phyloP scores from a whole-genome alignment of 805 yeast species.

The Metschnikowia anglica region DNA sequence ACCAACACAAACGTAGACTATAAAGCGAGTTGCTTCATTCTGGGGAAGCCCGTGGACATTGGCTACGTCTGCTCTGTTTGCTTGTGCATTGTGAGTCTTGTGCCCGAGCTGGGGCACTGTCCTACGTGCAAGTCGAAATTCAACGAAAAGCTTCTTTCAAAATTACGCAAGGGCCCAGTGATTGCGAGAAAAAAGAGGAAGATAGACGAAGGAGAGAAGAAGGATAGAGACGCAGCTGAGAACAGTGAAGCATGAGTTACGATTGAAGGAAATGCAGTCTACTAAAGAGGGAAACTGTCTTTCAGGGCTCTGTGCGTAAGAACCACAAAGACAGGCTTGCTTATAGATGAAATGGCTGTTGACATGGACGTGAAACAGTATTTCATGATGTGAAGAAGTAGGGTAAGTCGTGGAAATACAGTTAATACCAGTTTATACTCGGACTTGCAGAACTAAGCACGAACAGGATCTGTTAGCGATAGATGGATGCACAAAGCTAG shows the following conservation, averaged over 20 bases:
- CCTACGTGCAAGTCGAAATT: constrained; percentile 85
- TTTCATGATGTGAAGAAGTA: too few relatives aligned
- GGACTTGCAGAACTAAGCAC: too few relatives aligned
- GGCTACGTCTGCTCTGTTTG: constrained; percentile 97
- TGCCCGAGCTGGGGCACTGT: constrained; percentile 68
- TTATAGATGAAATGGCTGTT: too few relatives aligned
- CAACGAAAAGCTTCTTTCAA: constrained; percentile 60
- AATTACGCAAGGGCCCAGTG: constrained; percentile 60
- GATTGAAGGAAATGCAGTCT: not conserved
- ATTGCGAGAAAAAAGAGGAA: constrained; percentile 37
- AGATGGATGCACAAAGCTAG: too few relatives aligned
- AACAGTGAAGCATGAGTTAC: not conserved
- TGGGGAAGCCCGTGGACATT: constrained; percentile 86
- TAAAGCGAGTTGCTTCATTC: constrained; percentile 88
- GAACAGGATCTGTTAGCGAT: too few relatives aligned
- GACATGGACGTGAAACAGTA: too few relatives aligned
- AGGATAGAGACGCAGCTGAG: not conserved
- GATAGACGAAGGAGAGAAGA: constrained; percentile 9
- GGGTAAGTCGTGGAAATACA: too few relatives aligned
- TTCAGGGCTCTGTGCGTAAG: not conserved
- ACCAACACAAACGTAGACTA: constrained; percentile 86
- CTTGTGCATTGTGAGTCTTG: constrained; percentile 68
- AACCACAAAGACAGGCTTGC: too few relatives aligned
- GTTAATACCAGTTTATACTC: too few relatives aligned
- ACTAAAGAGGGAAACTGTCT: not conserved